Evolutionary conservation across 2,329 filamentous ascomycete genomes (phyloP).

Genomic region (Teratosphaeria gauchensis): DNA sequence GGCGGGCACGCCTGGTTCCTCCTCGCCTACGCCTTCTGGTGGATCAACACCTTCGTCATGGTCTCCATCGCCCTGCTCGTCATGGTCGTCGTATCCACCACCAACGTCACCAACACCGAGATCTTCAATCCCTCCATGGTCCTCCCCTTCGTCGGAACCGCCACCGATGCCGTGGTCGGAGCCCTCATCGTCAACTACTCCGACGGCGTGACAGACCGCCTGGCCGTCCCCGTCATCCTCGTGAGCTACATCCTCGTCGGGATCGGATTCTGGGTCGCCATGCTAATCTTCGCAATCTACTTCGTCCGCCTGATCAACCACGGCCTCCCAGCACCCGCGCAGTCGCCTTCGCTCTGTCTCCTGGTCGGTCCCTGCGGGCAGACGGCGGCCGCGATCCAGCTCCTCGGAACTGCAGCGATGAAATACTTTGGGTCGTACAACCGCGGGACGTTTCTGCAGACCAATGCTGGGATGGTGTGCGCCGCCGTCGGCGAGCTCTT

Average conservation of each 20-base stretch:
- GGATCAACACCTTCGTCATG: slow-evolving; percentile 8
- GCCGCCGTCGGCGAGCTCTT: slow-evolving; percentile 4
- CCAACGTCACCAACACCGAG: slow-evolving; percentile 2
- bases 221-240: slow-evolving; percentile 13
- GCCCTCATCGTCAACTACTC: slow-evolving; percentile 6
- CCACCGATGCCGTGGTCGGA: slow-evolving; percentile 7
- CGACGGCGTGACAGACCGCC: slow-evolving; percentile 2
- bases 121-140: slow-evolving; percentile 6
- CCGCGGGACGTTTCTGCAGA: slow-evolving; percentile 12
- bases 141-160: slow-evolving; percentile 7
- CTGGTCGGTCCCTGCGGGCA: slow-evolving; percentile 13
- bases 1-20: slow-evolving; percentile 11
- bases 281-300: slow-evolving; percentile 8
- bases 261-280: slow-evolving; percentile 8
- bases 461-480: background rate
- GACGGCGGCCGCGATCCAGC: slow-evolving; percentile 7
- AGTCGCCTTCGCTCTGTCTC: slow-evolving; percentile 7
- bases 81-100: slow-evolving; percentile 5
- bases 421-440: slow-evolving; percentile 10
- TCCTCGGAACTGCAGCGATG: slow-evolving; percentile 8
- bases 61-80: slow-evolving; percentile 1
- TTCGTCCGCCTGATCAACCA: slow-evolving; percentile 6
- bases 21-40: slow-evolving; percentile 12
- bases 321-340: slow-evolving; percentile 6
- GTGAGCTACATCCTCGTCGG: slow-evolving; percentile 9